These are phyloP conservation scores for Phaeosphaeria sp. DNA, from an alignment of 2,329 filamentous ascomycete species.

Conservation along the genomic window DNA sequence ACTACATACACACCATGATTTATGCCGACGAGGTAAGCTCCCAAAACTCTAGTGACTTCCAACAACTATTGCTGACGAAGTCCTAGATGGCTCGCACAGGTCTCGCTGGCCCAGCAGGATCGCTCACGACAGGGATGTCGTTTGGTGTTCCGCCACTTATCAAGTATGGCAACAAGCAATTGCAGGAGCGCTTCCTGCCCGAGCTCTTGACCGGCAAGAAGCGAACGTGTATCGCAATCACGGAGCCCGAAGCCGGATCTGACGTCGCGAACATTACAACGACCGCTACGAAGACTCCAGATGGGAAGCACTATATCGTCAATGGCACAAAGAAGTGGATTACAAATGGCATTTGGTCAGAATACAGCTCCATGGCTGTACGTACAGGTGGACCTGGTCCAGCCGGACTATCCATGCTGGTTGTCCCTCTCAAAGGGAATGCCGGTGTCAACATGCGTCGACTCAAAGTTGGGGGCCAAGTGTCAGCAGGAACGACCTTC, in stretches of 20 bases:
- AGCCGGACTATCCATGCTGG: conserved; percentile 68
- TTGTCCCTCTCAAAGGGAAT: conserved; percentile 73
- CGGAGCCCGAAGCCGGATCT: conserved; percentile 75
- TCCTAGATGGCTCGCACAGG: conserved; percentile 69
- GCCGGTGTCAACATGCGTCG: conserved; percentile 72
- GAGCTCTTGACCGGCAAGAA: conserved; percentile 72
- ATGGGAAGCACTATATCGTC: conserved; percentile 72
- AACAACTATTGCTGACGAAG: conserved; percentile 4
- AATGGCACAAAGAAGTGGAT: conserved; percentile 81
- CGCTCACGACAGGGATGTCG: conserved; percentile 74
- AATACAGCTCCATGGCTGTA: conserved; percentile 74
- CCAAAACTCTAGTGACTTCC: not conserved
- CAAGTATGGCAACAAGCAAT: conserved; percentile 68
- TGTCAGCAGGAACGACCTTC: conserved; percentile 73
- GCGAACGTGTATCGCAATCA: conserved; percentile 78
- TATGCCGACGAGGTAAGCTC: conserved; percentile 68
- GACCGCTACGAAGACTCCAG: conserved; percentile 66
- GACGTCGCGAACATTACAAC: conserved; percentile 78
- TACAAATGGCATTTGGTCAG: conserved; percentile 67
- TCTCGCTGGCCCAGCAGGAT: conserved; percentile 67
- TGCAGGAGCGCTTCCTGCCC: conserved; percentile 74
- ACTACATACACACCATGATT: conserved; percentile 74
- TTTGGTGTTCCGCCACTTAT: conserved; percentile 76
- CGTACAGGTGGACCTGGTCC: conserved; percentile 72
- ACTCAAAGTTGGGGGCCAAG: conserved; percentile 70